These are phyloP conservation scores for Pezicula carpinea DNA, from an alignment of 2,329 filamentous ascomycete species.

Conservation along the genomic window DNA sequence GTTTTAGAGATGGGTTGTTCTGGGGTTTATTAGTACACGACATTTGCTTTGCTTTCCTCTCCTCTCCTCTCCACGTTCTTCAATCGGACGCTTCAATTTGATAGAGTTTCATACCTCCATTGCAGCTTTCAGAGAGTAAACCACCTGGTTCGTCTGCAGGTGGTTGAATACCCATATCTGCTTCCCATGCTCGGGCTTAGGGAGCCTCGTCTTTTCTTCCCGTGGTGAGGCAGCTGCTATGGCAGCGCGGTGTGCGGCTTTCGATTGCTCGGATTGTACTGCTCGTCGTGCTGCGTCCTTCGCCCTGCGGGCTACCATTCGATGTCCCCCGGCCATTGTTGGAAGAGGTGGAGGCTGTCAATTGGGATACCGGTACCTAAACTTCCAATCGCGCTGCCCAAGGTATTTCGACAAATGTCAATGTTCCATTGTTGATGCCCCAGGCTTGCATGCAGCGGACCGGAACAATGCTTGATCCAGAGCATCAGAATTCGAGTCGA, in stretches of 20 bases:
- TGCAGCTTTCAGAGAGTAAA: slow-evolving; percentile 33
- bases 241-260: slow-evolving; percentile 4
- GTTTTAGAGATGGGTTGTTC: slow-evolving; percentile 45
- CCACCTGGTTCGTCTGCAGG: slow-evolving; percentile 33
- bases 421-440: too few relatives aligned
- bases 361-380: not conserved
- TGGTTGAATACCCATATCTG: slow-evolving; percentile 35
- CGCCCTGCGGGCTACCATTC: slow-evolving; percentile 1
- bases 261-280: not conserved
- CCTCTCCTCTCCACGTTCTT: not conserved
- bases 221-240: not conserved
- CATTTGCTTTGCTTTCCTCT: not conserved
- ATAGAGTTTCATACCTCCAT: slow-evolving; percentile 26
- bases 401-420: too few relatives aligned
- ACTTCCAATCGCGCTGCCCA: too few relatives aligned
- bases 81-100: not conserved
- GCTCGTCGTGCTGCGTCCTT: not conserved
- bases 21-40: slow-evolving; percentile 12
- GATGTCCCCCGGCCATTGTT: slow-evolving; percentile 1
- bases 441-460: too few relatives aligned
- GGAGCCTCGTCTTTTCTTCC: not conserved
- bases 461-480: too few relatives aligned
- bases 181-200: slow-evolving; percentile 26
- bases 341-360: not conserved
- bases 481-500: too few relatives aligned